phyloP scores from a whole-genome alignment of 2,329 filamentous ascomycete genomes.

The Fonsecaea pugnacius region DNA sequence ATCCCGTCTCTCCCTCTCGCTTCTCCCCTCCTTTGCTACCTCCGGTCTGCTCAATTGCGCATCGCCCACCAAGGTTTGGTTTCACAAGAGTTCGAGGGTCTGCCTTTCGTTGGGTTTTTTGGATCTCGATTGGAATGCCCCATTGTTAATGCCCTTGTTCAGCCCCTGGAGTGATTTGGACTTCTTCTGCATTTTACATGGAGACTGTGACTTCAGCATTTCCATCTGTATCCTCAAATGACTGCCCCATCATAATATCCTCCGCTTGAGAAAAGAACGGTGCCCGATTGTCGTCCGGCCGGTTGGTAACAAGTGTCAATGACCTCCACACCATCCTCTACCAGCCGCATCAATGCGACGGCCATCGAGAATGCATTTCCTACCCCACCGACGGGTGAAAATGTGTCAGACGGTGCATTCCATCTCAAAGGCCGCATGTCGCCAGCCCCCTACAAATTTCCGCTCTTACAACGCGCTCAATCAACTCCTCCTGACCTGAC shows the following conservation, averaged over 20 bases:
- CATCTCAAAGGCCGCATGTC: slow-evolving; percentile 29
- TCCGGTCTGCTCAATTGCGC: slow-evolving; percentile 8
- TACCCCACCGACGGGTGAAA: slow-evolving; percentile 31
- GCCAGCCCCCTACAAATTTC: slow-evolving; percentile 27
- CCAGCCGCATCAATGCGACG: slow-evolving; percentile 30
- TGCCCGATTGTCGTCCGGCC: not conserved
- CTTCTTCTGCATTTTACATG: slow-evolving; percentile 12
- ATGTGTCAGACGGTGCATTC: slow-evolving; percentile 14
- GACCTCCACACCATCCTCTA: slow-evolving; percentile 29
- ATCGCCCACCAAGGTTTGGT: not conserved
- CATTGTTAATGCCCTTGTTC: slow-evolving; percentile 27
- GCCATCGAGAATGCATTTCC: slow-evolving; percentile 37
- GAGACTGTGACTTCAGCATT: not conserved
- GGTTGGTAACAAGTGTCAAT: slow-evolving; percentile 15
- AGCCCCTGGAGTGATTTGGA: slow-evolving; percentile 11
- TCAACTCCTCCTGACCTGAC: slow-evolving; percentile 37
- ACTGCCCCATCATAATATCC: not conserved
- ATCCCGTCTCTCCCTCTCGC: not conserved
- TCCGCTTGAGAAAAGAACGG: not conserved
- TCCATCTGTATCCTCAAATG: slow-evolving; percentile 13
- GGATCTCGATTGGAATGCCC: slow-evolving; percentile 24
- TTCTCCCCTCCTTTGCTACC: slow-evolving; percentile 6
- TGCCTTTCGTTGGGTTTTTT: slow-evolving; percentile 31
- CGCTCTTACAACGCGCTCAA: slow-evolving; percentile 28
- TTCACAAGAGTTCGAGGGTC: slow-evolving; percentile 10